Evolutionary conservation across 805 yeast genomes (phyloP).

Genomic region (Yamadazyma scolyti): DNA sequence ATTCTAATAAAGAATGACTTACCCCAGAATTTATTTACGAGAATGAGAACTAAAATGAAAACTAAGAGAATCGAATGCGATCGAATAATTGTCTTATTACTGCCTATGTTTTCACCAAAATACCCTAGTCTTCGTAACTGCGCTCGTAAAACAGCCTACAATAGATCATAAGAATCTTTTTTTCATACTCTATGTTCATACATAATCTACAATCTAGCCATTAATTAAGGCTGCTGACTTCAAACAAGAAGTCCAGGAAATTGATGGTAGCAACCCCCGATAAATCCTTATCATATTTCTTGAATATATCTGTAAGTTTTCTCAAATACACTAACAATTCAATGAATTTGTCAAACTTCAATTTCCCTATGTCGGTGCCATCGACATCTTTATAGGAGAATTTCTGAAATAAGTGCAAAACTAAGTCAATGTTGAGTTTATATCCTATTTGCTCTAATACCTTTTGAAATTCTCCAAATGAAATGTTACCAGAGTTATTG

Average conservation of each 20-base stretch:
- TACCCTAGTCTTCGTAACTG: no score
- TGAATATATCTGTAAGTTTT: slow-evolving; percentile 73
- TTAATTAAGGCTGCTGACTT: slow-evolving; percentile 34
- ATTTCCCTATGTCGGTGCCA: slow-evolving; percentile 28
- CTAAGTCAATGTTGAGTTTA: slow-evolving; percentile 52
- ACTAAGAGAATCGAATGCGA: no score
- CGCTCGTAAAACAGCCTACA: no score
- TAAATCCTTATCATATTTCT: slow-evolving; percentile 69
- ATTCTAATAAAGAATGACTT: no score
- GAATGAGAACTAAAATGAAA: no score
- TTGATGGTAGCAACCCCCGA: slow-evolving; percentile 69
- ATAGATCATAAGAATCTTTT: no score
- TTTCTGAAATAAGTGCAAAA: slow-evolving; percentile 53
- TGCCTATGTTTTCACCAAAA: no score
- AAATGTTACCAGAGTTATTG: slow-evolving; percentile 55
- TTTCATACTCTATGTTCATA: no score
- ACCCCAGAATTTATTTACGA: no score
- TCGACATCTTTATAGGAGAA: slow-evolving; percentile 39
- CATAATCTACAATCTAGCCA: neutral
- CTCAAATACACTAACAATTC: slow-evolving; percentile 75
- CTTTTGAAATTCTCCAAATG: slow-evolving; percentile 61
- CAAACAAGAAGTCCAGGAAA: slow-evolving; percentile 63
- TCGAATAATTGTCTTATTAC: no score
- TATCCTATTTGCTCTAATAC: slow-evolving; percentile 67
- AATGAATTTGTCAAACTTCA: slow-evolving; percentile 79